phyloP scores from a whole-genome alignment of 73 alveolate genomes.

The Paramecium sexaurelia region DNA sequence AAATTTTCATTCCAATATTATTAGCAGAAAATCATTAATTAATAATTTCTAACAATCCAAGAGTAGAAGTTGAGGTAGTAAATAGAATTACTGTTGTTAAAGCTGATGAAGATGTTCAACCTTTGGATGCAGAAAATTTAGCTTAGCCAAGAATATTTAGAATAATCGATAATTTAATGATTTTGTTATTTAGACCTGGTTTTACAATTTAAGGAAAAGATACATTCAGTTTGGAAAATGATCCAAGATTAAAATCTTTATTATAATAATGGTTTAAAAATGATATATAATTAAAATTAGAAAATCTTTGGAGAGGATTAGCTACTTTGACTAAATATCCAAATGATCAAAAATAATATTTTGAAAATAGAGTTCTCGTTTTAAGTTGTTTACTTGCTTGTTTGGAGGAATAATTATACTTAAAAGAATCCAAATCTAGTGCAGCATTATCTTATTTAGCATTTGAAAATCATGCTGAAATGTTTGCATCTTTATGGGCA shows the following conservation, averaged over 20 bases:
- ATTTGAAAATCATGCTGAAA: slow-evolving; percentile 8
- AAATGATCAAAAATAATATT: slow-evolving; percentile 25
- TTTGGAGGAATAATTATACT: not conserved
- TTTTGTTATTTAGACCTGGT: slow-evolving; percentile 27
- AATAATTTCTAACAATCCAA: not conserved
- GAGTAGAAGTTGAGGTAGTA: slow-evolving; percentile 19
- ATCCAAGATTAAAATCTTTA: slow-evolving; percentile 25
- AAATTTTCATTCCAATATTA: slow-evolving; percentile 1
- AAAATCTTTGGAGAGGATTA: slow-evolving; percentile 40
- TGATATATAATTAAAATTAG: not conserved
- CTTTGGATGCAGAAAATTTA: not conserved
- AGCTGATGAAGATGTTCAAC: slow-evolving; percentile 42
- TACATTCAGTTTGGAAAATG: slow-evolving; percentile 24
- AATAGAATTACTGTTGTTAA: slow-evolving; percentile 51
- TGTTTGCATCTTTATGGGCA: slow-evolving; percentile 51
- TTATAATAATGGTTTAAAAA: not conserved
- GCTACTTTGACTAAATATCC: slow-evolving; percentile 55
- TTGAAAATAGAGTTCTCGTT: slow-evolving; percentile 35
- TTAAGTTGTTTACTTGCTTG: slow-evolving; percentile 14
- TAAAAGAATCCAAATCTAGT: not conserved
- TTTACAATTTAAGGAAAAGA: slow-evolving; percentile 32
- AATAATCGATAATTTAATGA: not conserved
- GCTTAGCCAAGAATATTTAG: not conserved
- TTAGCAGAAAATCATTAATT: not conserved
- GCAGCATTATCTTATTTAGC: not conserved